A percentile compares a stretch with the other conserved stretches of the same genome.
Evolutionary conservation across 2,329 filamentous ascomycete species (phyloP).

Genomic region (Paecilomyces niveus): DNA sequence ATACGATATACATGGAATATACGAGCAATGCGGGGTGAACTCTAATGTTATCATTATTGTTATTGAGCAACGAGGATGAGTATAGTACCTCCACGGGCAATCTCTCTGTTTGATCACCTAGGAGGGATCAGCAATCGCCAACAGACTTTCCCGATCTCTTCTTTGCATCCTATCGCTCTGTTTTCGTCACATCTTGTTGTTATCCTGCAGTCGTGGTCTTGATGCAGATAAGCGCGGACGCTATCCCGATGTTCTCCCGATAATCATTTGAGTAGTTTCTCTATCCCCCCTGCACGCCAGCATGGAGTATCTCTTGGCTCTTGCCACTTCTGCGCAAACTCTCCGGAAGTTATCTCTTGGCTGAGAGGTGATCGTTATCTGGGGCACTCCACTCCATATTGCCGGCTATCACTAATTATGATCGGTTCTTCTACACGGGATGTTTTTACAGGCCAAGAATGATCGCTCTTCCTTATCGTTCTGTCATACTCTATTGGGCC

Average conservation of each 20-base stretch:
- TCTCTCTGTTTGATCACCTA: not conserved
- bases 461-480: not conserved
- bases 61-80: not conserved
- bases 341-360: not conserved
- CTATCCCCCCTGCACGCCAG: not conserved
- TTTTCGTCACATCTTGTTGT: not conserved
- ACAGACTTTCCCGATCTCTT: not conserved
- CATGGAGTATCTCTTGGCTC: not conserved
- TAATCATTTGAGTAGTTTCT: not conserved
- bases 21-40: not conserved
- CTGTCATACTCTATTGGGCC: not conserved
- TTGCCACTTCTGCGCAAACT: too few species aligned
- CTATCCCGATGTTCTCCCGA: not conserved
- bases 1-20: not conserved
- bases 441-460: not conserved
- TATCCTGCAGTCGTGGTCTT: not conserved
- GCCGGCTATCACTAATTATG: not conserved
- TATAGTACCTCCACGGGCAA: not conserved
- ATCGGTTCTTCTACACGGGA: not conserved
- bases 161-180: not conserved
- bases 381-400: not conserved
- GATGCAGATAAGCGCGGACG: not conserved
- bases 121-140: not conserved
- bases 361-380: not conserved
- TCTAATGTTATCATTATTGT: not conserved